These are phyloP conservation scores for Blastobotrys muscicola DNA, from an alignment of 805 yeast species.

Conservation along the genomic window DNA sequence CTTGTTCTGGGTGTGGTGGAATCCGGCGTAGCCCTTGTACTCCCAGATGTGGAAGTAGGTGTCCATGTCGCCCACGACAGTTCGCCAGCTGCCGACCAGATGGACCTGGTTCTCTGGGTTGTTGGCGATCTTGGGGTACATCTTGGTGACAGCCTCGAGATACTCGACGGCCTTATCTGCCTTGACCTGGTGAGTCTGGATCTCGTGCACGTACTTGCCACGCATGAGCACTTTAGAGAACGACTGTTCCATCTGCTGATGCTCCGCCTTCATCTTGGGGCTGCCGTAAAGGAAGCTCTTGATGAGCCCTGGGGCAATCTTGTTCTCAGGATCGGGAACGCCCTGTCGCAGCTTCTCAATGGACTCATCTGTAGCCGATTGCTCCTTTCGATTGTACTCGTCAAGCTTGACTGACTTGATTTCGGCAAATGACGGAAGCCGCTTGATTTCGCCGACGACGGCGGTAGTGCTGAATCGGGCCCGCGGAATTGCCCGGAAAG, in stretches of 20 bases:
- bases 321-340: conserved; percentile 1
- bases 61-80: conserved; percentile 34
- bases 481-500: too few relatives aligned
- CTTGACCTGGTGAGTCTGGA: conserved; percentile 29
- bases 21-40: conserved; percentile 33
- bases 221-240: conserved; percentile 29
- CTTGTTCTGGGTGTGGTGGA: conserved; percentile 29
- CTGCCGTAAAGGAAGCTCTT: conserved; percentile 33
- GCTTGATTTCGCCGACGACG: conserved; percentile 3
- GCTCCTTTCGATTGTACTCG: conserved; percentile 14
- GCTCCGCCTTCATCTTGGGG: conserved; percentile 26
- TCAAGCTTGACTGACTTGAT: conserved; percentile 25
- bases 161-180: conserved; percentile 30
- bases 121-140: conserved; percentile 27
- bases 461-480: neutral
- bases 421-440: conserved; percentile 28
- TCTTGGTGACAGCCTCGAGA: conserved; percentile 25
- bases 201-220: conserved; percentile 35
- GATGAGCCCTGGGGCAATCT: conserved; percentile 20
- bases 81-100: conserved; percentile 36
- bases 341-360: conserved; percentile 13
- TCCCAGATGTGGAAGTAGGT: conserved; percentile 35
- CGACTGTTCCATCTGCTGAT: conserved; percentile 26
- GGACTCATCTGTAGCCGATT: conserved; percentile 11
- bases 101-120: conserved; percentile 26